Conservation (phyloP, 2,329 filamentous ascomycete genomes). For the Apiospora malaysiana region DNA sequence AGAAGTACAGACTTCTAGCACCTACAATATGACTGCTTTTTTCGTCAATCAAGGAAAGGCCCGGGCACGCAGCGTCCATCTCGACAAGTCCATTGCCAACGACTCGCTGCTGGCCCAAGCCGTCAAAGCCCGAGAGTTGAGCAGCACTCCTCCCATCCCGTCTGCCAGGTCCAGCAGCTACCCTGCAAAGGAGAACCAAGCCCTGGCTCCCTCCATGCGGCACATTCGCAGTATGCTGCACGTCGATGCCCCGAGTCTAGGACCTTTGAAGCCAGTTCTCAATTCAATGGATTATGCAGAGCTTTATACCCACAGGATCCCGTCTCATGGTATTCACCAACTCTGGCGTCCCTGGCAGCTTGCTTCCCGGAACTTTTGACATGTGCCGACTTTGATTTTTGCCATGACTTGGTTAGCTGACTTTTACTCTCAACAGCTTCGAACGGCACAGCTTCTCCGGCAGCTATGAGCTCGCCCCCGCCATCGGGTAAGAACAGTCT, state of each 20-base stretch:
- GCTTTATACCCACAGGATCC: slow-evolving; percentile 43
- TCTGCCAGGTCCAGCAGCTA: slow-evolving; percentile 44
- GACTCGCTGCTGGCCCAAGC: slow-evolving; percentile 28
- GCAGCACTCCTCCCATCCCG: slow-evolving; percentile 31
- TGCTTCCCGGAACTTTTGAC: slow-evolving; percentile 29
- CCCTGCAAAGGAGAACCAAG: slow-evolving; percentile 44
- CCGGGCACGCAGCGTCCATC: slow-evolving; percentile 56
- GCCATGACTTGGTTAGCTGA: not conserved
- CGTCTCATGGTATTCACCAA: slow-evolving; percentile 32
- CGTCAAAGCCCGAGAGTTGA: slow-evolving; percentile 30
- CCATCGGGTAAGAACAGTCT: not conserved
- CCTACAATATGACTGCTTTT: slow-evolving; percentile 49
- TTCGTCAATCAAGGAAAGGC: slow-evolving; percentile 50
- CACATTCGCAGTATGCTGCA: slow-evolving; percentile 61
- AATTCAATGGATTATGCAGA: slow-evolving; percentile 51
- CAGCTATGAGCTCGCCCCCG: slow-evolving; percentile 32
- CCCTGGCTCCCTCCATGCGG: slow-evolving; percentile 40
- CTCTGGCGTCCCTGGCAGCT: slow-evolving; percentile 34
- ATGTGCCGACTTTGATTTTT: not conserved
- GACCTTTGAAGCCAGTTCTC: slow-evolving; percentile 43
- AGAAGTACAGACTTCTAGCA: slow-evolving; percentile 32
- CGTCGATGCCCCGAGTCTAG: slow-evolving; percentile 55
- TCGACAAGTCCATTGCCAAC: slow-evolving; percentile 44
- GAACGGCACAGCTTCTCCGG: slow-evolving; percentile 43
- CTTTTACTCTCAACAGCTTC: slow-evolving; percentile 41